Evolutionary conservation across 345 rosid genomes (phyloP).

Genomic region (Toxicodendron radicans): DNA sequence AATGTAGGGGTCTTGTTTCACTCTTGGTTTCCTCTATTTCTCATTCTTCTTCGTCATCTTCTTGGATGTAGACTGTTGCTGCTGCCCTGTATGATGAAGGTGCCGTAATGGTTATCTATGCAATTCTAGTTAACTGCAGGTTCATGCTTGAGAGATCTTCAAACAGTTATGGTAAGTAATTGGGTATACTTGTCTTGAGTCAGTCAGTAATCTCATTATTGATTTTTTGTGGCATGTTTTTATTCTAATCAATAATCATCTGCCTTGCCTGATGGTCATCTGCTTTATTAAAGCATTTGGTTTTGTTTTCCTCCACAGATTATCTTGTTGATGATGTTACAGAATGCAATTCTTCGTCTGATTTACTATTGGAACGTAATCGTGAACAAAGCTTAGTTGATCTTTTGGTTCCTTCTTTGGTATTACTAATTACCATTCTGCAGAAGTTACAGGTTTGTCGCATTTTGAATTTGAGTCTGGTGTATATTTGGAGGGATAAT

Average conservation of each 20-base stretch:
- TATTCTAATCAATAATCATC: not conserved
- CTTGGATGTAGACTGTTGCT: conserved; percentile 68
- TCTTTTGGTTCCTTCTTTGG: conserved; percentile 78
- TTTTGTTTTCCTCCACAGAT: conserved; percentile 50
- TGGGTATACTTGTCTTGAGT: conserved; percentile 5
- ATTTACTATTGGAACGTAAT: conserved; percentile 85
- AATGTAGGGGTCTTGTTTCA: conserved; percentile 16
- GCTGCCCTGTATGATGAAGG: conserved; percentile 89
- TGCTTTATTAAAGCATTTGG: conserved; percentile 21
- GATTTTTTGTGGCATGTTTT: not conserved
- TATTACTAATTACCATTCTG: conserved; percentile 70
- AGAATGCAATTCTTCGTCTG: conserved; percentile 94
- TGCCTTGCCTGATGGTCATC: conserved; percentile 9
- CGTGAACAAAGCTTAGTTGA: conserved; percentile 95
- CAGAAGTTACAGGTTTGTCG: conserved; percentile 76
- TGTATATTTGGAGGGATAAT: not conserved
- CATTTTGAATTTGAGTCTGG: conserved; percentile 8
- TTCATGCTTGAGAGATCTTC: conserved; percentile 95
- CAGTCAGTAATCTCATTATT: not conserved
- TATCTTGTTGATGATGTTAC: conserved; percentile 97
- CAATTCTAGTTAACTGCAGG: conserved; percentile 84
- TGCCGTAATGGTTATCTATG: conserved; percentile 68
- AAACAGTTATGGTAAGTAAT: conserved; percentile 73
- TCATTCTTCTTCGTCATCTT: conserved; percentile 28
- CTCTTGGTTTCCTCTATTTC: conserved; percentile 9